phyloP scores from a whole-genome alignment of 345 rosid genomes.

The Melaleuca alternifolia region DNA sequence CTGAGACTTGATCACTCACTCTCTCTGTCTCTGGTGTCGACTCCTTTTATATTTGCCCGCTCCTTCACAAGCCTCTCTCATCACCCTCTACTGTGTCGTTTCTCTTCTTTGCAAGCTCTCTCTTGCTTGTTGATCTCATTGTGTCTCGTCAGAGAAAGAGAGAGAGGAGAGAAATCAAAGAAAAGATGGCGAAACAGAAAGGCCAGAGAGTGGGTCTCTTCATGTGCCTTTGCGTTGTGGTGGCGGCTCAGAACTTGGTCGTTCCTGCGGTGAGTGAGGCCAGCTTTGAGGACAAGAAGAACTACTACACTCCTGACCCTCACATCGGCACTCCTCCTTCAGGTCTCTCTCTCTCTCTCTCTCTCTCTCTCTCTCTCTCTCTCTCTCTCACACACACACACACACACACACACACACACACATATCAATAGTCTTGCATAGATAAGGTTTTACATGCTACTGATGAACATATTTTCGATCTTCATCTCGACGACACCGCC shows the following conservation, averaged over 20 bases:
- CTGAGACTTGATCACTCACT: slow-evolving; percentile 13
- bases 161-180: neutral
- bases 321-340: slow-evolving; percentile 39
- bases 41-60: slow-evolving; percentile 12
- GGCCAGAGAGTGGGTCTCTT: slow-evolving; percentile 7
- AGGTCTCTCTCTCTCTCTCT: slow-evolving; percentile 6
- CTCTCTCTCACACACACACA: no score
- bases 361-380: neutral
- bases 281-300: slow-evolving; percentile 47
- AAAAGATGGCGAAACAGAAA: slow-evolving; percentile 19
- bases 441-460: neutral
- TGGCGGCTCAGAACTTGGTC: slow-evolving; percentile 32
- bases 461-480: neutral
- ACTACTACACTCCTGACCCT: slow-evolving; percentile 55
- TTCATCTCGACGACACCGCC: neutral
- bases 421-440: neutral
- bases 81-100: neutral
- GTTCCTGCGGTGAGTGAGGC: slow-evolving; percentile 24
- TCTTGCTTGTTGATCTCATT: neutral
- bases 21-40: neutral
- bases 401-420: no score
- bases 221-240: slow-evolving; percentile 29
- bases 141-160: neutral
- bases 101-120: neutral
- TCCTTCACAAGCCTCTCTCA: neutral